Conservation (phyloP, 2,329 filamentous ascomycete genomes). For the Penicillium brasilianum region DNA sequence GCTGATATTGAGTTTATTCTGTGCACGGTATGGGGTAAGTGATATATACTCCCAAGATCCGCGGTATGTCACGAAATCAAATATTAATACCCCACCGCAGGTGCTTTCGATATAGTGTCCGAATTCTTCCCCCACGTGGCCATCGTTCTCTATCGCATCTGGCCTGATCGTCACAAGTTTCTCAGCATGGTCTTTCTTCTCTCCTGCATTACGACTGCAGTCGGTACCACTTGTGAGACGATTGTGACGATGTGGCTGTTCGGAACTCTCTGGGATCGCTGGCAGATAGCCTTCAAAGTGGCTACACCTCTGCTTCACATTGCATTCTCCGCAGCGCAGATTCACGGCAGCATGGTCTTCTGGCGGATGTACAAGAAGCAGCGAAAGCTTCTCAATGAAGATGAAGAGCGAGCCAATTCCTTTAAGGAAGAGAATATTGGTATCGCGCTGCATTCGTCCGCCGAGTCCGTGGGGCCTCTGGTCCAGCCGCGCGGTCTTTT, state of each 20-base stretch:
- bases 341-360: constrained; percentile 52
- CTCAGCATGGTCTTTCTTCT: constrained; percentile 46
- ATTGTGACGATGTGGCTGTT: constrained; percentile 53
- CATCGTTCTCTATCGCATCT: constrained; percentile 53
- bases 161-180: constrained; percentile 45
- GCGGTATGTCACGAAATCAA: background rate
- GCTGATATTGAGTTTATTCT: constrained; percentile 46
- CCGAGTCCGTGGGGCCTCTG: background rate
- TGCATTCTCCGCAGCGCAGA: constrained; percentile 50
- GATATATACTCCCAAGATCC: background rate
- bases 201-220: constrained; percentile 45
- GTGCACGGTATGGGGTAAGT: constrained; percentile 48
- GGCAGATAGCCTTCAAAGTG: constrained; percentile 52
- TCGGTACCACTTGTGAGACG: constrained; percentile 49
- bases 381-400: constrained; percentile 3
- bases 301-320: constrained; percentile 51
- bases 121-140: constrained; percentile 55
- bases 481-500: too few species aligned
- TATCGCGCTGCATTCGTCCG: background rate
- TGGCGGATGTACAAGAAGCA: constrained; percentile 45
- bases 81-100: constrained; percentile 29
- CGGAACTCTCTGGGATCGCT: constrained; percentile 48
- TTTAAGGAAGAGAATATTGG: constrained; percentile 9
- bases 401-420: background rate
- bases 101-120: constrained; percentile 53